phyloP scores from a whole-genome alignment of 768 basidiomycete species.

The Myochromella boudieri region DNA sequence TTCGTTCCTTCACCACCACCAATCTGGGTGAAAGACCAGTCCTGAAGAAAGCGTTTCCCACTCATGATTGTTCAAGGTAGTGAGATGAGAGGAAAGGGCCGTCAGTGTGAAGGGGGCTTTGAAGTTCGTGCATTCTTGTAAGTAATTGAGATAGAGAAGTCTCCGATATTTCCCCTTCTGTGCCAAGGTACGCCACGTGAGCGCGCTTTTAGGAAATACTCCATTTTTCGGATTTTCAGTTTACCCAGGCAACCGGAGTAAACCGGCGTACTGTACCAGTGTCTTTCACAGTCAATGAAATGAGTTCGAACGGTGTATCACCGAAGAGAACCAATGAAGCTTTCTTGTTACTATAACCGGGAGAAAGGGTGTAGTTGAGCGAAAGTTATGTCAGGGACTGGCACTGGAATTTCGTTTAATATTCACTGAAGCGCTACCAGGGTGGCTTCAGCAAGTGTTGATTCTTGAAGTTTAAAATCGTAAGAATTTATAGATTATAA shows the following conservation, averaged over 20 bases:
- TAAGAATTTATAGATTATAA: conserved; percentile 29
- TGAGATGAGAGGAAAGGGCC: conserved; percentile 3
- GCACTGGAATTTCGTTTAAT: too few species aligned
- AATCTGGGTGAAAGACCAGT: conserved; percentile 72
- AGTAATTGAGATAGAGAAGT: conserved; percentile 7
- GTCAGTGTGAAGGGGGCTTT: not conserved
- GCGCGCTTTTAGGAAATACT: too few species aligned
- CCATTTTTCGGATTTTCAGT: too few species aligned
- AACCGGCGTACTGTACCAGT: too few species aligned
- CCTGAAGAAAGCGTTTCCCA: conserved; percentile 25
- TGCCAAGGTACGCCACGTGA: not conserved
- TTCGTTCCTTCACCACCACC: conserved; percentile 59
- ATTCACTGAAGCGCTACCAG: not conserved
- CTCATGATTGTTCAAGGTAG: conserved; percentile 10
- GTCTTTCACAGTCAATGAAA: too few species aligned
- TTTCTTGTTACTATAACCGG: too few species aligned
- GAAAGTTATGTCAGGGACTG: too few species aligned
- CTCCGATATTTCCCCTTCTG: conserved; percentile 28
- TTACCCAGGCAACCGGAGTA: too few species aligned
- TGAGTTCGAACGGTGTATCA: too few species aligned
- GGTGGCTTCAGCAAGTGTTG: not conserved
- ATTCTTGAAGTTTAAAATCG: not conserved
- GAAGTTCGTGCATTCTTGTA: not conserved
- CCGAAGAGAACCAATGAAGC: too few species aligned
- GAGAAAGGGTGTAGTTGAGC: too few species aligned